Evolutionary conservation across 192 early-diverging fungal genomes (phyloP), one percentile per base, ranked within the genome.

Genomic region (Glomus cerebriforme): DNA sequence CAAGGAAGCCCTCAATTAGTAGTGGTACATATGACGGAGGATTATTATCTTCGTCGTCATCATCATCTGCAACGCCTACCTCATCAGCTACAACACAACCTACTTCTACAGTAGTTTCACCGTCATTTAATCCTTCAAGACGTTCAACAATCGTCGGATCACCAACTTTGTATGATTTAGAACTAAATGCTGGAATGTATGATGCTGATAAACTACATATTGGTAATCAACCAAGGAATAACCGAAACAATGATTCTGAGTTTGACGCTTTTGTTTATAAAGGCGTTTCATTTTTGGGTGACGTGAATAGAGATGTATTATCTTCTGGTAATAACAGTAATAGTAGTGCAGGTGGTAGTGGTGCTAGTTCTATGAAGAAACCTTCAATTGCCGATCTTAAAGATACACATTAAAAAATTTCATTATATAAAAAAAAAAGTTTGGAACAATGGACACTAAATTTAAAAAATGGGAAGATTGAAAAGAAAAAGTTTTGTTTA

Each of bases 51-150:
- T 24, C 29, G 6, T 22, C 76, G 15, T 78, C 64, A n/a, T 78
- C 76, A 24, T 26, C 63, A 24, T 78, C 76, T 2, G 64, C 15
- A 15, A 78, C 76, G 3, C 64, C 76, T 7, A 67, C 45, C 15
- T 54, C 76, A 17, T 64, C 64, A 3, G n/a, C 63, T 43, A 35
- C 76, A 39, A 31, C 49, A n/a, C 37, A 35, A 49, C 26, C 76
- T 4, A 29, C 64, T 26, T 67, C 76, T 6, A 10, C 63, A 7
- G 29, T 78, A 24, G n/a, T 24, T 27, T 77, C 75, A 24, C 73
- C 73, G 2, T 60, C 73, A 49, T 60, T 75, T 75, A 75, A 75
- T 60, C n/a, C 26, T 45, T 78, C 76, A 59, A 59, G 76, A 32
- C 59, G 76, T 24, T 66, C 76, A 32, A 78, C 76, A 8, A 26